phyloP scores from a whole-genome alignment of 495 filamentous ascomycete genomes.

The Alectoria sarmentosa region DNA sequence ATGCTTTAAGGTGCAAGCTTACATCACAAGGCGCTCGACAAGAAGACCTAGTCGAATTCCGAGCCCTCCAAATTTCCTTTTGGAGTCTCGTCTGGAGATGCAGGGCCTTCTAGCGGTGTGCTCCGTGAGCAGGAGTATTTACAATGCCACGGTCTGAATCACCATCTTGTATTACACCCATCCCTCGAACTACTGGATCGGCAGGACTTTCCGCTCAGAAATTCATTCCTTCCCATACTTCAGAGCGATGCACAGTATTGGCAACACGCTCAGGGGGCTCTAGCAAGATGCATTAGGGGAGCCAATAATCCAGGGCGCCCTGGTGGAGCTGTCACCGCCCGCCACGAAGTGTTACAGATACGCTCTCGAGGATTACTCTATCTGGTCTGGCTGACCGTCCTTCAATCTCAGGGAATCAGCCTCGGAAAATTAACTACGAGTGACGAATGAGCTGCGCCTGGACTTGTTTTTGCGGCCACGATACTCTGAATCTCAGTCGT shows the following conservation, averaged over 20 bases:
- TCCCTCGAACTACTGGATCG: background rate
- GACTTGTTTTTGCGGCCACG: background rate
- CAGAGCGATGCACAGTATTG: background rate
- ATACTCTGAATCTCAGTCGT: background rate
- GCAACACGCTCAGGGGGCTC: background rate
- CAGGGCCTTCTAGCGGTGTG: constrained; percentile 7
- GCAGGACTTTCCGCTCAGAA: constrained; percentile 1
- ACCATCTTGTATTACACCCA: background rate
- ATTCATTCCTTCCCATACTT: background rate
- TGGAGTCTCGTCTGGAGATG: background rate
- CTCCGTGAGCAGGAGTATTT: background rate
- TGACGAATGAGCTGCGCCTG: background rate
- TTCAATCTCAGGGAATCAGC: background rate
- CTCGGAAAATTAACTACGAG: background rate
- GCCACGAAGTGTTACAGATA: background rate
- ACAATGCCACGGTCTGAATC: constrained; percentile 1
- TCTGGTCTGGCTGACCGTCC: background rate
- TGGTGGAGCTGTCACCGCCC: background rate
- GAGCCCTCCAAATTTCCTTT: background rate
- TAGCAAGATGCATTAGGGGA: background rate
- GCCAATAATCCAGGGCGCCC: background rate
- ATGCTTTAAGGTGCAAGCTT: background rate
- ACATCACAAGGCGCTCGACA: constrained; percentile 2
- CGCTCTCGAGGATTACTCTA: background rate
- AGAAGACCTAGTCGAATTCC: background rate